Percentiles rank a stretch among this genome's conserved stretches.
Conservation (phyloP, 306 rosid species). For the Trifolium fragiferum region DNA sequence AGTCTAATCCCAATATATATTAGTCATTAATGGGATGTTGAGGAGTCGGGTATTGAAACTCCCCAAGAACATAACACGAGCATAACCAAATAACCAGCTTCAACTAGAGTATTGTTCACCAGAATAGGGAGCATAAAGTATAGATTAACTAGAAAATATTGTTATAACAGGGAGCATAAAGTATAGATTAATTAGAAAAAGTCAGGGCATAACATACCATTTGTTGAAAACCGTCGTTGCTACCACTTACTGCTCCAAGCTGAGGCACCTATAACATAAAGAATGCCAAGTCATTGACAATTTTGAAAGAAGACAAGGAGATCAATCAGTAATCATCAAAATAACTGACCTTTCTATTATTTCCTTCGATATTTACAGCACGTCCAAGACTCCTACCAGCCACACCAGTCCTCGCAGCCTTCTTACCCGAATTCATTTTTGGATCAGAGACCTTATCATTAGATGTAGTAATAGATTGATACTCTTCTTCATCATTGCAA, state of each 20-base stretch:
- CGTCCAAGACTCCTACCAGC: constrained; percentile 48
- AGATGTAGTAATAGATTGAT: constrained; percentile 42
- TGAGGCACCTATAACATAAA: constrained; percentile 51
- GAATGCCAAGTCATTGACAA: constrained; percentile 15
- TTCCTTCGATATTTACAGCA: constrained; percentile 41
- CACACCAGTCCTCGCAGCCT: constrained; percentile 43
- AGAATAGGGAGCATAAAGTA: too few species aligned
- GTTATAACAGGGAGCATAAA: too few species aligned
- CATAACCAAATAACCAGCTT: constrained; percentile 29
- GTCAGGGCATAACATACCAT: constrained; percentile 50
- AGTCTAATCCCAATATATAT: constrained; percentile 22
- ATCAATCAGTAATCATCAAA: constrained; percentile 25
- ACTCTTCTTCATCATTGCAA: constrained; percentile 48
- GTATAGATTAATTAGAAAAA: not conserved
- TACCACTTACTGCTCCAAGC: constrained; percentile 46
- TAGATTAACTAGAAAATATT: too few species aligned
- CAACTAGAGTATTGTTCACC: not conserved
- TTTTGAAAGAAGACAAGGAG: constrained; percentile 15
- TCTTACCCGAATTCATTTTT: constrained; percentile 42
- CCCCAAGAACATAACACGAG: constrained; percentile 6
- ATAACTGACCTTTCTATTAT: constrained; percentile 55
- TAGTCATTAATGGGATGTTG: not conserved
- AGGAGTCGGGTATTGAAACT: not conserved
- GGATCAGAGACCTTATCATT: constrained; percentile 43
- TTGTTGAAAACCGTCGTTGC: constrained; percentile 54